Evolutionary conservation across 129 eudicot species (phyloP), one percentile per base, ranked within the genome.

Genomic region (Saposhnikovia divaricata): DNA sequence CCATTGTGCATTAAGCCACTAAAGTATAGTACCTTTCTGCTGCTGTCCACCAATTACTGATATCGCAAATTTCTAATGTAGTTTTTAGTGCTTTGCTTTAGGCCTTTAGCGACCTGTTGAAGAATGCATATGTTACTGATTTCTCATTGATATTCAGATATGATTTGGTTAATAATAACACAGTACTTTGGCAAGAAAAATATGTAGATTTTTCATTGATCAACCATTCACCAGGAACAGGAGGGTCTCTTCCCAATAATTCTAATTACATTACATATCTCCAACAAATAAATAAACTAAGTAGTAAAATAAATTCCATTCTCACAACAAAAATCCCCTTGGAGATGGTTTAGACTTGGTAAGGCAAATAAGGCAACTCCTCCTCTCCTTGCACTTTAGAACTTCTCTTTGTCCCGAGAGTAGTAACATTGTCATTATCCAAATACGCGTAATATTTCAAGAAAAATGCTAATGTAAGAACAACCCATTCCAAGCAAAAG

Each of bases 401-500:
- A 21, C 82, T 75, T 72, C 63, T 61, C 39, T 50, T 76, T 16
- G 47, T 13, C 21, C 69, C 72, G 0, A 25, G 16, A 72, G 69
- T 37, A 39, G 21, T 34, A 0, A 34, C 46, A 40, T 40, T 73
- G 50, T 66, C 74, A 23, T 48, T 71, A 15, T 83, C 87, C 81
- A 84, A 68, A 79, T 40, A 85, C 31, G 80, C 83, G 76, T 79
- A 61, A 44, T 87, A 81, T 59, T 78, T 83, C 81, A 88, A 75
- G 47, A 80, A 50, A 77, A 88, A 88, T 5, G 87, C 91, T 19
- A 88, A 75, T 15, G 76, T 79, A 50, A 88, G 83, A 53, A 79
- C 89, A 19, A 76, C 82, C 91, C 89, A 88, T 75, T 88, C 91
- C 82, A 88, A 55, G 69, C 84, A 91, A 61, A 93, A 93, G 81